Percentiles rank a stretch among this genome's conserved stretches.
Conservation (phyloP, 768 basidiomycete genomes). For the Trametes punicea region DNA sequence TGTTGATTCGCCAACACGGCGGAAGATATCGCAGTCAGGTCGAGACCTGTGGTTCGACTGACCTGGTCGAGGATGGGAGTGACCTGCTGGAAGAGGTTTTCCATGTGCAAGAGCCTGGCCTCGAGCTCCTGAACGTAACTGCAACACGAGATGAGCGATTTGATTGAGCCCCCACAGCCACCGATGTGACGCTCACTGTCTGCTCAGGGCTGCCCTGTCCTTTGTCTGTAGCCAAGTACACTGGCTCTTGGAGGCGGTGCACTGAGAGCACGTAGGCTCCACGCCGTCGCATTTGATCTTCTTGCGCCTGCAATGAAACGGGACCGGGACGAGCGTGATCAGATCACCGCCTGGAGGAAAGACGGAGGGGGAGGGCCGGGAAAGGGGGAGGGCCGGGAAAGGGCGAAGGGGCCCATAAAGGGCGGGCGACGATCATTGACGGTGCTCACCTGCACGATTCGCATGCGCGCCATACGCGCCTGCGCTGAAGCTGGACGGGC, state of each 20-base stretch:
- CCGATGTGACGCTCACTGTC: conserved; percentile 63
- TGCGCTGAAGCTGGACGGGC: conserved; percentile 73
- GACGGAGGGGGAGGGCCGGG: conserved; percentile 8
- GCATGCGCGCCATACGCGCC: conserved; percentile 85
- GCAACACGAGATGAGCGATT: background rate
- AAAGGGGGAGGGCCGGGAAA: background rate
- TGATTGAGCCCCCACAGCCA: background rate
- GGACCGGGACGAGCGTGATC: conserved; percentile 16
- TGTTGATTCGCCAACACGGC: conserved; percentile 7
- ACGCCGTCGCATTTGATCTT: conserved; percentile 92
- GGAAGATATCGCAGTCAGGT: conserved; percentile 18
- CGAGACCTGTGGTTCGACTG: conserved; percentile 49
- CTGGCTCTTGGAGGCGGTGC: conserved; percentile 65
- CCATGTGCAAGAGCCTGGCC: conserved; percentile 84
- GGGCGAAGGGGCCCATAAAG: background rate
- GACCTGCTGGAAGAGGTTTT: conserved; percentile 78
- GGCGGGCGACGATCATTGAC: conserved; percentile 12
- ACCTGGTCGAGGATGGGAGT: conserved; percentile 75
- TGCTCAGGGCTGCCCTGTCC: conserved; percentile 83
- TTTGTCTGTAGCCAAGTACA: conserved; percentile 92
- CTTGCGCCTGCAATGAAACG: conserved; percentile 59
- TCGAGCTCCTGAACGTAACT: conserved; percentile 93
- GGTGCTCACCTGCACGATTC: conserved; percentile 74
- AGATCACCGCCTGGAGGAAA: conserved; percentile 14
- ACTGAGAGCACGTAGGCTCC: conserved; percentile 85